phyloP scores from a whole-genome alignment of 495 filamentous ascomycete genomes.

The Wilcoxina mikolae region DNA sequence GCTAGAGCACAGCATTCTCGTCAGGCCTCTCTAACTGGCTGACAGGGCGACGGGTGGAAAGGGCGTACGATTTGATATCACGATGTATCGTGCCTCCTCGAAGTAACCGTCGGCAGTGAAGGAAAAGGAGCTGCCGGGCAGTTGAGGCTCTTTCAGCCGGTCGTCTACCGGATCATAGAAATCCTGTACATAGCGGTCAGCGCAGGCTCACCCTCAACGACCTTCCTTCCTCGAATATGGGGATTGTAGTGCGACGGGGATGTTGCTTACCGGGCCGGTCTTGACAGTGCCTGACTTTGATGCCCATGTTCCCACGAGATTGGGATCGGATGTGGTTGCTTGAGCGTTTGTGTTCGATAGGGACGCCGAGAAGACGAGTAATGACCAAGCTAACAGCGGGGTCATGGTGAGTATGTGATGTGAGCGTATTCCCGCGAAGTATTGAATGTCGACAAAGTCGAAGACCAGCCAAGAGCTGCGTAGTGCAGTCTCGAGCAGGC shows the following conservation, averaged over 20 bases:
- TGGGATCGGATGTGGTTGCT: neutral
- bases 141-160: slow-evolving; percentile 49
- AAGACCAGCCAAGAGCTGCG: too few relatives aligned
- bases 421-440: too few relatives aligned
- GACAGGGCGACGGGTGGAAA: neutral
- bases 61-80: slow-evolving; percentile 55
- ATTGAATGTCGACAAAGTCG: too few relatives aligned
- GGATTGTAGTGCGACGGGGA: slow-evolving; percentile 6
- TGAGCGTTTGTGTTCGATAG: slow-evolving; percentile 1
- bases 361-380: neutral
- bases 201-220: slow-evolving; percentile 6
- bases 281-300: slow-evolving; percentile 58
- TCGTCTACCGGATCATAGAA: slow-evolving; percentile 64
- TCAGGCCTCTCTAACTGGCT: neutral
- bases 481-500: too few relatives aligned
- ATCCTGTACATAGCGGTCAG: slow-evolving; percentile 37
- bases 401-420: too few relatives aligned
- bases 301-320: slow-evolving; percentile 50
- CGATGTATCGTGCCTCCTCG: slow-evolving; percentile 61
- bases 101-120: slow-evolving; percentile 59
- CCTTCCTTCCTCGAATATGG: neutral
- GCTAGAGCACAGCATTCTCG: slow-evolving; percentile 33
- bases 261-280: slow-evolving; percentile 53
- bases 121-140: slow-evolving; percentile 69
- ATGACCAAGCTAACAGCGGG: too few relatives aligned